Base-by-base conservation (phyloP, 2,329 filamentous ascomycete species). In the Geoglossum cookeanum region DNA sequence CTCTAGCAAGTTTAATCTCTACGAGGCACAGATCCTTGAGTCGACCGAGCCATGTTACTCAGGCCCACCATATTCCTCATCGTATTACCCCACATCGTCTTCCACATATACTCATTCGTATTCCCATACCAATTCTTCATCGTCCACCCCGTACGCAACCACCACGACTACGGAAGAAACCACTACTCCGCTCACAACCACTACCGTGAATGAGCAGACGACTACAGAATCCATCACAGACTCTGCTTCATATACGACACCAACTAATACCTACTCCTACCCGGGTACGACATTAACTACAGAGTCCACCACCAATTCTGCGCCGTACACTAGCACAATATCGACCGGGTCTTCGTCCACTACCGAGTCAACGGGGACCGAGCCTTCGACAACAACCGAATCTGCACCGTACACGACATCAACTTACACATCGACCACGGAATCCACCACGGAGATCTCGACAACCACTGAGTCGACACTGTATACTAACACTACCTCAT, bases 1-100 rank as follows among this genome's bases (percentile, higher is more conserved):
- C 13, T 58, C 59, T 9, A 56, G 57, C 8, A 60, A 64, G n/a
- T 22, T 72, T 9, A 64, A 68, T 52, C 58, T 71, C 6, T 72
- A 73, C 59, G 70, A 75, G 48, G 74, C 76, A 54, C 68, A 68
- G 56, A 73, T 77, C 57, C 67, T 79, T 35, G 65, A 72, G 64
- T 77, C 74, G 56, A 67, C 73, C 11, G 68, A 78, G 66, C 75
- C 75, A 45, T 79, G 76, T n/a, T n/a, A n/a, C n/a, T n/a, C n/a
- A n/a, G n/a, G n/a, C n/a, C n/a, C n/a, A n/a, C n/a, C n/a, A n/a
- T n/a, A n/a, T n/a, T n/a, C n/a, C n/a, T n/a, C n/a, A n/a, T n/a
- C n/a, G n/a, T n/a, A n/a, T n/a, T n/a, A n/a, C n/a, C n/a, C n/a
- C n/a, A n/a, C n/a, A n/a, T n/a, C n/a, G n/a, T n/a, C n/a, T n/a